Conservation (phyloP, 2,329 filamentous ascomycete genomes). For the Xylariaceae sp. region DNA sequence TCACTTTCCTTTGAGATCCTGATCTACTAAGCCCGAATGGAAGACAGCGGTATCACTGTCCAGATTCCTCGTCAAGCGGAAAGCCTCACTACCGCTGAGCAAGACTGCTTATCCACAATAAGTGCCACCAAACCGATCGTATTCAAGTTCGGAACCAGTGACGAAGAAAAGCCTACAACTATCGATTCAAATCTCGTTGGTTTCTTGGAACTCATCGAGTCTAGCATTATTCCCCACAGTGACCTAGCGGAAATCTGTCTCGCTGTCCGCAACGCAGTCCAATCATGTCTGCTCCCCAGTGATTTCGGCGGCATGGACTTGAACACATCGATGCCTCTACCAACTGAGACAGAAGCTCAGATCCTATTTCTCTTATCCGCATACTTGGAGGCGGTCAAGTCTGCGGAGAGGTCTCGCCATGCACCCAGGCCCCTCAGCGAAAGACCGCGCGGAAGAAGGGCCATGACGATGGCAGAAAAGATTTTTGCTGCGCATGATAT, state of each 20-base stretch:
- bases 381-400: slow-evolving; percentile 41
- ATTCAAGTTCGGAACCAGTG: neutral
- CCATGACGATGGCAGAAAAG: slow-evolving; percentile 54
- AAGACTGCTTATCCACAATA: slow-evolving; percentile 1
- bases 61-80: neutral
- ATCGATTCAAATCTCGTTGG: slow-evolving; percentile 2
- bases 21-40: too few species aligned
- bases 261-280: slow-evolving; percentile 9
- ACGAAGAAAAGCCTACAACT: neutral
- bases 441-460: slow-evolving; percentile 31
- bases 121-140: neutral
- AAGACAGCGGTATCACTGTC: neutral
- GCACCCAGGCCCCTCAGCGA: neutral
- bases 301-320: slow-evolving; percentile 41
- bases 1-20: too few species aligned
- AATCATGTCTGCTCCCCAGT: slow-evolving; percentile 14
- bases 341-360: slow-evolving; percentile 26
- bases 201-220: slow-evolving; percentile 8
- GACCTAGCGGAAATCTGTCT: neutral
- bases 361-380: slow-evolving; percentile 40
- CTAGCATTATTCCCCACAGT: neutral
- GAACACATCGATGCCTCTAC: slow-evolving; percentile 13
- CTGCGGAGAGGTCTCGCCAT: slow-evolving; percentile 31
- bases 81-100: neutral
- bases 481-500: slow-evolving; percentile 54